These are phyloP conservation scores for Epicoccum sorghinum DNA, from an alignment of 2,329 filamentous ascomycete species.

Conservation along the genomic window DNA sequence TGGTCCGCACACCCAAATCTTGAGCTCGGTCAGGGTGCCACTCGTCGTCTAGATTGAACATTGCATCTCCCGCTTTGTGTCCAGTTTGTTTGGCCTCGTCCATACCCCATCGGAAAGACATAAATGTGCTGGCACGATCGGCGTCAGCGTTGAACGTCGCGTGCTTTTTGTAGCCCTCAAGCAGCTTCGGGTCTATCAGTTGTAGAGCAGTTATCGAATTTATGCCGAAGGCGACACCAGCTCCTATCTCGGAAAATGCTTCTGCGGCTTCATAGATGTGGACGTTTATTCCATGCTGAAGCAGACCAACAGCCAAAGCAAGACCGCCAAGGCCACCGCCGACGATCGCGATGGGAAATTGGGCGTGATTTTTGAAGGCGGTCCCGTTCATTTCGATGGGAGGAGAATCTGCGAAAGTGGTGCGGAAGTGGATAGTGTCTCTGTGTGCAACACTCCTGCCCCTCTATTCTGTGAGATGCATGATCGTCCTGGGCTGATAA, in stretches of 20 bases:
- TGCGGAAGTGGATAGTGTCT: neutral
- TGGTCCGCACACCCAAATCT: slow-evolving; percentile 24
- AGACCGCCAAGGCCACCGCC: slow-evolving; percentile 35
- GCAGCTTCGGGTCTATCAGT: slow-evolving; percentile 48
- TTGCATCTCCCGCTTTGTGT: slow-evolving; percentile 36
- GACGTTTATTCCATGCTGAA: slow-evolving; percentile 25
- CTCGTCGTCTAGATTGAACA: slow-evolving; percentile 46
- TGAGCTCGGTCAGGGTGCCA: slow-evolving; percentile 48
- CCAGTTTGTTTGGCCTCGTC: neutral
- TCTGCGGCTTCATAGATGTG: slow-evolving; percentile 33
- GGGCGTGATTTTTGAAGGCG: slow-evolving; percentile 4
- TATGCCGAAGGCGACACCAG: slow-evolving; percentile 43
- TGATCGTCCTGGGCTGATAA: slow-evolving; percentile 1
- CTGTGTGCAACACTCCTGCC: neutral
- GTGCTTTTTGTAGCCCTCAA: slow-evolving; percentile 47
- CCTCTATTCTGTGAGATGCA: slow-evolving; percentile 1
- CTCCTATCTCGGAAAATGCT: slow-evolving; percentile 28
- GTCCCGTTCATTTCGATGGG: neutral
- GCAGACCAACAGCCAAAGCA: slow-evolving; percentile 28
- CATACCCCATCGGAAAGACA: slow-evolving; percentile 23
- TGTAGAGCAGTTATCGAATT: slow-evolving; percentile 52
- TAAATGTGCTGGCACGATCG: slow-evolving; percentile 47
- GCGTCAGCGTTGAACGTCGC: slow-evolving; percentile 48
- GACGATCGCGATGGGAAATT: slow-evolving; percentile 7
- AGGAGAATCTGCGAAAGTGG: neutral